Conservation (phyloP, 2,329 filamentous ascomycete genomes). For the Fusarium floridanum region DNA sequence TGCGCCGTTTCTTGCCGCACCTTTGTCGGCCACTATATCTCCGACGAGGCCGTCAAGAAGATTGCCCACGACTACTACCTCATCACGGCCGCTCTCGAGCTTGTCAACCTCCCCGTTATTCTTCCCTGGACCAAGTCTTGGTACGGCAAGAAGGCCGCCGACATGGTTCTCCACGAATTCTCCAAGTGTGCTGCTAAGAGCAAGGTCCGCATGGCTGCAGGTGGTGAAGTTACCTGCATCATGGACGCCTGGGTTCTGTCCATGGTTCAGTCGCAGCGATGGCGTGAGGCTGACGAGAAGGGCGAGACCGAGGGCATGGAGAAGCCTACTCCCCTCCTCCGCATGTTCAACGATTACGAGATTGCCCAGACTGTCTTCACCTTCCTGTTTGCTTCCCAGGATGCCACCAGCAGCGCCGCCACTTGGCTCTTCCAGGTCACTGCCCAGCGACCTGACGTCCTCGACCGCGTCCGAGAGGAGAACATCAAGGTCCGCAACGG, state of each 20-base stretch:
- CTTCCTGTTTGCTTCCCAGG: slow-evolving; percentile 96
- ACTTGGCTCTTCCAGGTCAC: slow-evolving; percentile 97
- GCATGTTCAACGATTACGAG: slow-evolving; percentile 90
- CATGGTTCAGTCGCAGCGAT: slow-evolving; percentile 87
- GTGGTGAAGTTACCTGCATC: slow-evolving; percentile 89
- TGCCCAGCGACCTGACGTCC: slow-evolving; percentile 91
- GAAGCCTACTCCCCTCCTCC: slow-evolving; percentile 86
- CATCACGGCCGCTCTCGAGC: slow-evolving; percentile 93
- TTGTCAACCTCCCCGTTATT: slow-evolving; percentile 99
- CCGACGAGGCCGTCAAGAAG: slow-evolving; percentile 89
- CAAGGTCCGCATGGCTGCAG: slow-evolving; percentile 90
- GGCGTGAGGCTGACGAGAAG: slow-evolving; percentile 81
- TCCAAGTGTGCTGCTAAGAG: slow-evolving; percentile 92
- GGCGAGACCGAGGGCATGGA: slow-evolving; percentile 78
- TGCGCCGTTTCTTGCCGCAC: slow-evolving; percentile 94
- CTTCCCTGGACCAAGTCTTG: slow-evolving; percentile 94
- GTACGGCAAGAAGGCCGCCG: slow-evolving; percentile 96
- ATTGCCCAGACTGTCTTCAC: slow-evolving; percentile 95
- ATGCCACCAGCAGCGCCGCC: slow-evolving; percentile 92
- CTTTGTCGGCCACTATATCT: slow-evolving; percentile 97
- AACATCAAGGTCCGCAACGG: slow-evolving; percentile 83
- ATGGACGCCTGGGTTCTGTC: slow-evolving; percentile 94
- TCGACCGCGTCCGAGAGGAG: slow-evolving; percentile 92
- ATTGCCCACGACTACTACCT: slow-evolving; percentile 97
- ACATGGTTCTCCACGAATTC: slow-evolving; percentile 92